phyloP scores from a whole-genome alignment of 208 protist species.

The Wallacemonas rigidus region DNA sequence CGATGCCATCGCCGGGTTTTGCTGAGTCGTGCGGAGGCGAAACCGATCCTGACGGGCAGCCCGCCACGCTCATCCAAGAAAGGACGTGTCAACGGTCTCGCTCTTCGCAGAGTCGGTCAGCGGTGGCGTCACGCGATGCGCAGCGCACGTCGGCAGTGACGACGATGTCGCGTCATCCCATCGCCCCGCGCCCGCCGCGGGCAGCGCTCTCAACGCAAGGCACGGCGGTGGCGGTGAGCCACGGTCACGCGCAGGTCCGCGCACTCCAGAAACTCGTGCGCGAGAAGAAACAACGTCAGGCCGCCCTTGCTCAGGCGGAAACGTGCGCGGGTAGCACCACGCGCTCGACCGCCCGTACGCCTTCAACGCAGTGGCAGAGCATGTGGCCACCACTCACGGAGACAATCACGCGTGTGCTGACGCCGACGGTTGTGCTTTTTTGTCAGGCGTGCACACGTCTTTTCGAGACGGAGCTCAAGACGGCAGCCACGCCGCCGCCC shows the following conservation, averaged over 20 bases:
- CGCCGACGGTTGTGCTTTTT: slow-evolving; percentile 3
- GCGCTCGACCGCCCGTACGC: background rate
- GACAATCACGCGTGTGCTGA: slow-evolving; percentile 11
- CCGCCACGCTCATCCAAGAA: too few species aligned
- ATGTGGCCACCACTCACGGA: slow-evolving; percentile 11
- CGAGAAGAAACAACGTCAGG: background rate
- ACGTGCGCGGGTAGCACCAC: background rate
- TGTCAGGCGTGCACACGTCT: background rate
- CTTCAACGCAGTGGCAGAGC: background rate
- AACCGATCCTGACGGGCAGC: too few species aligned
- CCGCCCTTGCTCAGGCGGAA: background rate
- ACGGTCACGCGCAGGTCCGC: slow-evolving; percentile 18
- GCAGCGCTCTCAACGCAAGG: slow-evolving; percentile 23
- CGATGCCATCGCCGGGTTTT: too few species aligned
- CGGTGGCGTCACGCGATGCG: too few species aligned
- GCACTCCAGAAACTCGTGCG: slow-evolving; percentile 25
- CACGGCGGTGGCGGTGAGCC: slow-evolving; percentile 32
- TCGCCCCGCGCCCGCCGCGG: background rate
- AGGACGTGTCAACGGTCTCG: too few species aligned
- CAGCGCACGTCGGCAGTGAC: too few species aligned
- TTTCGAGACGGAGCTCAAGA: slow-evolving; percentile 1
- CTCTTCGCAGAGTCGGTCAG: too few species aligned
- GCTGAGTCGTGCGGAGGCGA: too few species aligned
- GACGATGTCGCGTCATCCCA: background rate
- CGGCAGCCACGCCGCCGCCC: too few species aligned